phyloP scores from a whole-genome alignment of 2,329 filamentous ascomycete genomes.

The Magnaporthales sp. region DNA sequence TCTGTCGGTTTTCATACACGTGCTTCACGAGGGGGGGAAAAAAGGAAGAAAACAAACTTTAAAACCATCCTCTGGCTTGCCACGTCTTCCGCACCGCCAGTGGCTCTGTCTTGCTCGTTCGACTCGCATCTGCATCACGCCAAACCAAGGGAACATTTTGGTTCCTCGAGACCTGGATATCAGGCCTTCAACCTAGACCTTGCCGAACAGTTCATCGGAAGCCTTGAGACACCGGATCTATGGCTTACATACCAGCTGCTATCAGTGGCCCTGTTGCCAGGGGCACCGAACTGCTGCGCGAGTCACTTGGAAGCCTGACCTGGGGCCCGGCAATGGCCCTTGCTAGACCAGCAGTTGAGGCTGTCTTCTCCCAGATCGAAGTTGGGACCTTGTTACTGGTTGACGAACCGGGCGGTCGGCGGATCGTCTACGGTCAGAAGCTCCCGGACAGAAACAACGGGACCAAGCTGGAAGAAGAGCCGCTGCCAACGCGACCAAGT shows the following conservation, averaged over 20 bases:
- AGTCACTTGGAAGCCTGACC: conserved; percentile 32
- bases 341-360: conserved; percentile 35
- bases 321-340: conserved; percentile 37
- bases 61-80: neutral
- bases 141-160: neutral
- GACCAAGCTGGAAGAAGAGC: neutral
- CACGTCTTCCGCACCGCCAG: neutral
- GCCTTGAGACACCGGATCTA: neutral
- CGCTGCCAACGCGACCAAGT: neutral
- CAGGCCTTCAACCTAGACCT: neutral
- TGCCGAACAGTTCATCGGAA: neutral
- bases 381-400: conserved; percentile 37
- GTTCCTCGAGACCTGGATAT: neutral
- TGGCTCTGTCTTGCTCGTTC: neutral
- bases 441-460: conserved; percentile 22
- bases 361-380: conserved; percentile 36
- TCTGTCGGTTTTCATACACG: neutral
- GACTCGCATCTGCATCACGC: neutral
- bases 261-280: conserved; percentile 29
- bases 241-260: conserved; percentile 17
- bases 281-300: conserved; percentile 30
- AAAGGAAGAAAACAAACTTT: neutral
- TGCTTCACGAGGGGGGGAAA: neutral
- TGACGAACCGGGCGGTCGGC: conserved; percentile 34
- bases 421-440: conserved; percentile 36